Conservation (phyloP, 257 asterid species). For the Solanum etuberosum region DNA sequence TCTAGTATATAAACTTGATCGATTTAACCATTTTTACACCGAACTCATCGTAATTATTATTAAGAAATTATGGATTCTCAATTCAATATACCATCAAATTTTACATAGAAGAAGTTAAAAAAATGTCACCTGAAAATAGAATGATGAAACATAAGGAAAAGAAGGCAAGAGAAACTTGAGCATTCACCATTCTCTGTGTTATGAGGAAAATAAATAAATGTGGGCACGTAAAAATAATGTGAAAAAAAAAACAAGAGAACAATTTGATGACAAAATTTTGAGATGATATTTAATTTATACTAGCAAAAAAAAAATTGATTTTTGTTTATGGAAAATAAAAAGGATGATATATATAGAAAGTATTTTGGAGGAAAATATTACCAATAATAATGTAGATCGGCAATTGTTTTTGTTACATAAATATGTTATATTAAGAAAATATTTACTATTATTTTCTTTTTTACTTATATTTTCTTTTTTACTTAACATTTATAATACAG, state of each 20-base stretch:
- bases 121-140: constrained; percentile 16
- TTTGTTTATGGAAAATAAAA: not conserved
- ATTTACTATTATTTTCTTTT: not conserved
- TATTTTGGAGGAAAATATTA: not conserved
- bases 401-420: not conserved
- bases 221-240: not conserved
- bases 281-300: not conserved
- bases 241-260: not conserved
- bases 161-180: not conserved
- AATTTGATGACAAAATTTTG: not conserved
- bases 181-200: not conserved
- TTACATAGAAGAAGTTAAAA: not conserved
- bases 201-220: too few species aligned
- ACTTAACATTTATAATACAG: too few species aligned
- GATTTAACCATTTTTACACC: too few species aligned
- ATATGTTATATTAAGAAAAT: too few species aligned
- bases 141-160: not conserved
- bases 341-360: not conserved
- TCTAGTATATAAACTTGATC: too few species aligned
- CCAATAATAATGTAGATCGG: not conserved
- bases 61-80: not conserved
- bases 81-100: not conserved
- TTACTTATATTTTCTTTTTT: not conserved
- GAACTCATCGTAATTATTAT: not conserved
- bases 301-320: not conserved